These are phyloP conservation scores for Diplocarpon mali DNA, from an alignment of 2,329 filamentous ascomycete species.

Conservation along the genomic window DNA sequence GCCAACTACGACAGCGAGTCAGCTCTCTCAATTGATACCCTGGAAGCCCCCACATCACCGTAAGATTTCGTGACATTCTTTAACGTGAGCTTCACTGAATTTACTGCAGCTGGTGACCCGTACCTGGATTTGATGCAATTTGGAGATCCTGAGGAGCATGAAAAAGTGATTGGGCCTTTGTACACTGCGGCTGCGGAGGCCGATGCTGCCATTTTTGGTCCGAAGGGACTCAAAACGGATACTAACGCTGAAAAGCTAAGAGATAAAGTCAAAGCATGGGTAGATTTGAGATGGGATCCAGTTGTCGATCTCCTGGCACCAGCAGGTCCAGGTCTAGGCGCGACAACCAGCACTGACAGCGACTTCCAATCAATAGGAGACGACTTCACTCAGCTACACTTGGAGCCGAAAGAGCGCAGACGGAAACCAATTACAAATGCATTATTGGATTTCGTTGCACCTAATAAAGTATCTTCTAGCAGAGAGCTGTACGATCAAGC, in stretches of 20 bases:
- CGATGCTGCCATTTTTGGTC: constrained; percentile 46
- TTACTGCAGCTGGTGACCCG: constrained; percentile 35
- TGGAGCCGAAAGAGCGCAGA: constrained; percentile 3
- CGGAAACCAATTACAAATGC: background rate
- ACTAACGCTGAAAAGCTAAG: constrained; percentile 17
- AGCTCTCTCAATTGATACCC: constrained; percentile 48
- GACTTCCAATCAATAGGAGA: constrained; percentile 6
- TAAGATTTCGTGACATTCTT: constrained; percentile 10
- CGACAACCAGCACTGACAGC: background rate
- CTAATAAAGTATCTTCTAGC: constrained; percentile 31
- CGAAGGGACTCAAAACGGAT: constrained; percentile 33
- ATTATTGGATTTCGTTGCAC: background rate
- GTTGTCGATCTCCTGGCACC: constrained; percentile 15
- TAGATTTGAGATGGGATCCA: constrained; percentile 15
- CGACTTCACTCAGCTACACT: constrained; percentile 9
- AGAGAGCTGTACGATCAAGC: constrained; percentile 43
- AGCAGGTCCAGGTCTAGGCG: background rate
- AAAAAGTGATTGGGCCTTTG: constrained; percentile 42
- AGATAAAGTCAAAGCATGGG: constrained; percentile 20
- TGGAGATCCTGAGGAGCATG: constrained; percentile 38
- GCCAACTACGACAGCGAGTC: constrained; percentile 45
- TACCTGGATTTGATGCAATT: constrained; percentile 49
- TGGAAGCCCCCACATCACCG: constrained; percentile 47
- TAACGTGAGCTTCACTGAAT: background rate
- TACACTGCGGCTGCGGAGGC: constrained; percentile 42